Conservation (phyloP, 345 rosid species). For the Fremontodendron californicum region DNA sequence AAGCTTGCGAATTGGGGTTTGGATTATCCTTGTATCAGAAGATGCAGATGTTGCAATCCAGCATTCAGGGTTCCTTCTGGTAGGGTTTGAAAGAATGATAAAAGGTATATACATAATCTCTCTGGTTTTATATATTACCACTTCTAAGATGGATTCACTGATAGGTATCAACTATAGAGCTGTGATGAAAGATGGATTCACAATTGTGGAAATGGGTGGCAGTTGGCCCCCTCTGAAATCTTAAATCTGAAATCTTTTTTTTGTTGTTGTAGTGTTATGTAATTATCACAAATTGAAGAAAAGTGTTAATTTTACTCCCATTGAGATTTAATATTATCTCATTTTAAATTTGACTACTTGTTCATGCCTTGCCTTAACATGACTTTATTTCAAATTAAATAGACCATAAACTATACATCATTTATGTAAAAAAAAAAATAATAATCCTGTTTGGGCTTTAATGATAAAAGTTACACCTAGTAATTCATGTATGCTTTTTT, state of each 20-base stretch:
- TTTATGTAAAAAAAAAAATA: too few relatives aligned
- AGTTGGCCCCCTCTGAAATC: background rate
- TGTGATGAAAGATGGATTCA: too few relatives aligned
- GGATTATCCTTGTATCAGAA: background rate
- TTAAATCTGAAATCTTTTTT: background rate
- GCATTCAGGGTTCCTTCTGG: background rate
- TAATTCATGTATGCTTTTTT: too few relatives aligned
- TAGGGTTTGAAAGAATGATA: background rate
- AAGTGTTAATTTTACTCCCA: background rate
- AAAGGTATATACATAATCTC: constrained; percentile 2
- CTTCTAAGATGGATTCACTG: background rate
- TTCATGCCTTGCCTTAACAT: too few relatives aligned
- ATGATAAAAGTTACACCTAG: too few relatives aligned
- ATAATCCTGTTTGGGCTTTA: too few relatives aligned
- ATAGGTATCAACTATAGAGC: background rate
- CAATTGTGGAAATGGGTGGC: background rate
- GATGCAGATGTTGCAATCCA: constrained; percentile 3
- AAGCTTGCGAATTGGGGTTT: constrained; percentile 1
- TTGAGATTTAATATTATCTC: too few relatives aligned
- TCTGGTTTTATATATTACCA: background rate
- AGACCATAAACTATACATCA: too few relatives aligned
- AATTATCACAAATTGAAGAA: background rate
- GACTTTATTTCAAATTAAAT: too few relatives aligned
- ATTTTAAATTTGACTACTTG: too few relatives aligned
- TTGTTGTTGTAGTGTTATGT: background rate